phyloP scores from a whole-genome alignment of 495 filamentous ascomycete species.

The Penicillium herquei region DNA sequence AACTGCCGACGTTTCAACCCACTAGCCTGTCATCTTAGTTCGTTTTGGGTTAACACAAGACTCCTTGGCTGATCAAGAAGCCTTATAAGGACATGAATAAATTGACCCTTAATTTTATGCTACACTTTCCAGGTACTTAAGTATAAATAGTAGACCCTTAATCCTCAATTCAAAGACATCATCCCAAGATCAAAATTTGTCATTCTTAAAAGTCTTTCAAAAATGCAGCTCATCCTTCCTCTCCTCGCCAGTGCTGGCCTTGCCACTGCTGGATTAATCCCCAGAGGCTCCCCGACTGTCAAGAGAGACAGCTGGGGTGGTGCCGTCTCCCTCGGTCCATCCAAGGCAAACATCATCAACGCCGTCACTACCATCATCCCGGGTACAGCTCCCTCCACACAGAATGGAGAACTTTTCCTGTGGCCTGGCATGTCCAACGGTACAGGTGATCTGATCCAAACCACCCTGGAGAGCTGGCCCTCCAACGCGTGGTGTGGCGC shows the following conservation, averaged over 20 bases:
- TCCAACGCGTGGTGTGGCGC: constrained; percentile 37
- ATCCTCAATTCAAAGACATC: background rate
- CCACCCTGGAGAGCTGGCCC: constrained; percentile 34
- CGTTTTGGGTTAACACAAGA: constrained; percentile 12
- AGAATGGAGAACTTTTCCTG: constrained; percentile 38
- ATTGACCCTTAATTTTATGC: no score
- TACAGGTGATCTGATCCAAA: constrained; percentile 43
- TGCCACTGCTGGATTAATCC: constrained; percentile 6
- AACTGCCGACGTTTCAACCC: constrained; percentile 3
- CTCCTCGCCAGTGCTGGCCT: constrained; percentile 8
- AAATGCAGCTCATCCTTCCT: constrained; percentile 8
- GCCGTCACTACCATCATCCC: constrained; percentile 43
- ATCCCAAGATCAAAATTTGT: background rate
- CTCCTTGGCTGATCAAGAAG: no score
- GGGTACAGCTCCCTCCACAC: constrained; percentile 32
- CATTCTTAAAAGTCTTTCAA: background rate
- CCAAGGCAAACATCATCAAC: constrained; percentile 37
- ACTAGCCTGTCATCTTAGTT: background rate
- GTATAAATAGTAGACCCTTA: background rate
- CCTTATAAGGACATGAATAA: background rate
- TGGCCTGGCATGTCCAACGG: constrained; percentile 48
- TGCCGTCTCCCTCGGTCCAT: constrained; percentile 39
- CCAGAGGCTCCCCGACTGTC: background rate
- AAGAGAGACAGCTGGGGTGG: constrained; percentile 39
- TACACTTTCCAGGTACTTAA: background rate